Conservation (phyloP, 1,284 basidiomycete species). For the Porodaedalea pini region DNA sequence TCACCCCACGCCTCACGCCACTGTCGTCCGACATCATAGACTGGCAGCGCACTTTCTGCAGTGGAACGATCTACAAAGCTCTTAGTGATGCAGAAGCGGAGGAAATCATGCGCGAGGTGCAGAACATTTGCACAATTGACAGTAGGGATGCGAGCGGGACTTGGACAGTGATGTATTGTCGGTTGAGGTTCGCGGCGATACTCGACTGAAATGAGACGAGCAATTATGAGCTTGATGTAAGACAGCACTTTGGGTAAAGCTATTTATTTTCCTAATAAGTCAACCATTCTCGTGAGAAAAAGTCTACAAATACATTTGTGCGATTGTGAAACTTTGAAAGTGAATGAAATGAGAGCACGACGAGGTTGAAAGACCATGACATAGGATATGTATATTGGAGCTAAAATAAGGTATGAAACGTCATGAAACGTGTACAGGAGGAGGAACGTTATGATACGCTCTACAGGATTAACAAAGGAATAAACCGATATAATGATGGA, state of each 20-base stretch:
- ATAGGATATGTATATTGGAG: too few species aligned
- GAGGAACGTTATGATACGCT: too few species aligned
- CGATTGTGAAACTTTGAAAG: too few species aligned
- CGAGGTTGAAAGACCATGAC: too few species aligned
- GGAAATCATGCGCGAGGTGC: slow-evolving; percentile 63
- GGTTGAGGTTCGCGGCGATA: slow-evolving; percentile 53
- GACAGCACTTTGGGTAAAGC: not conserved
- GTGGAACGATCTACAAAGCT: slow-evolving; percentile 48
- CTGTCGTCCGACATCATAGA: slow-evolving; percentile 58
- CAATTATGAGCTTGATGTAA: too few species aligned
- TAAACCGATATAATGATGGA: too few species aligned
- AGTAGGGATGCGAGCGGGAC: slow-evolving; percentile 54
- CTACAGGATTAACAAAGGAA: too few species aligned
- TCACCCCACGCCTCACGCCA: slow-evolving; percentile 68
- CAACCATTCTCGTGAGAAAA: not conserved
- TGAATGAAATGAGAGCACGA: too few species aligned
- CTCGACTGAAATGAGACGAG: slow-evolving; percentile 10
- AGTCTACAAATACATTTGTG: too few species aligned
- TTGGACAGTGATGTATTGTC: slow-evolving; percentile 71
- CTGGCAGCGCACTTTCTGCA: slow-evolving; percentile 70
- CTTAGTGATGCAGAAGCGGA: slow-evolving; percentile 49
- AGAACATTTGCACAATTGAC: slow-evolving; percentile 55
- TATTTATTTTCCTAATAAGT: not conserved
- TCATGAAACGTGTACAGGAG: too few species aligned
- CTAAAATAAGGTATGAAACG: too few species aligned